These are phyloP conservation scores for Eleusine indica DNA, from an alignment of 176 grass and related monocot genomes.

Conservation along the genomic window DNA sequence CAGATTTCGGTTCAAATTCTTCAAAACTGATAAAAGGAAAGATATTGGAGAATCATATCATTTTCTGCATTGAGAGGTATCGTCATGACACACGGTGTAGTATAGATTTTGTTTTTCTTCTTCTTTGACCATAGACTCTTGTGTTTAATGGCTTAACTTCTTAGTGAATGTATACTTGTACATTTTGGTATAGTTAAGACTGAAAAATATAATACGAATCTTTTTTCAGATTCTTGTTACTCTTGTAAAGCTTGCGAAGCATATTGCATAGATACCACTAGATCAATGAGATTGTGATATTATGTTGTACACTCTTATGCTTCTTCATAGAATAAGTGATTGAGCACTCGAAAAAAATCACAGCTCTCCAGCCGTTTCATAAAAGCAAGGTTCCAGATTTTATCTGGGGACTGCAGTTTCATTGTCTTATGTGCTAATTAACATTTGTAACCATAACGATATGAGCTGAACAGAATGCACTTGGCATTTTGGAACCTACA, in stretches of 20 bases:
- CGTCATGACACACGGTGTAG: constrained; percentile 32
- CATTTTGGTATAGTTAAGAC: constrained; percentile 35
- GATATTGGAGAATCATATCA: not conserved
- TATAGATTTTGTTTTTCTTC: constrained; percentile 43
- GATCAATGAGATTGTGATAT: not conserved
- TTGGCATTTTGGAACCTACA: not conserved
- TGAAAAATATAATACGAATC: not conserved
- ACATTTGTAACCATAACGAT: not conserved
- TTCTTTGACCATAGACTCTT: constrained; percentile 31
- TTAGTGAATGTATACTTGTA: constrained; percentile 51
- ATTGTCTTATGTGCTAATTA: not conserved
- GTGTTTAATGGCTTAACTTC: constrained; percentile 35
- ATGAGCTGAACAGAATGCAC: not conserved
- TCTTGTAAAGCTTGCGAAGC: not conserved
- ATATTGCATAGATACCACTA: not conserved
- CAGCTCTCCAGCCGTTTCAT: not conserved
- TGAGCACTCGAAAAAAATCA: not conserved
- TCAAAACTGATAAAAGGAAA: constrained; percentile 7
- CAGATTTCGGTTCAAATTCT: constrained; percentile 20
- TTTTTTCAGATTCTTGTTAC: not conserved
- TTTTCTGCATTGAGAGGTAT: constrained; percentile 38
- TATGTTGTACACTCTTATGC: not conserved
- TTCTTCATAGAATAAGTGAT: not conserved
- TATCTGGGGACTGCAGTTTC: not conserved
- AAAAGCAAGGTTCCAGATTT: not conserved